These are phyloP conservation scores for Diversispora epigaea DNA, from an alignment of 192 early-diverging fungal genomes.

Conservation along the genomic window DNA sequence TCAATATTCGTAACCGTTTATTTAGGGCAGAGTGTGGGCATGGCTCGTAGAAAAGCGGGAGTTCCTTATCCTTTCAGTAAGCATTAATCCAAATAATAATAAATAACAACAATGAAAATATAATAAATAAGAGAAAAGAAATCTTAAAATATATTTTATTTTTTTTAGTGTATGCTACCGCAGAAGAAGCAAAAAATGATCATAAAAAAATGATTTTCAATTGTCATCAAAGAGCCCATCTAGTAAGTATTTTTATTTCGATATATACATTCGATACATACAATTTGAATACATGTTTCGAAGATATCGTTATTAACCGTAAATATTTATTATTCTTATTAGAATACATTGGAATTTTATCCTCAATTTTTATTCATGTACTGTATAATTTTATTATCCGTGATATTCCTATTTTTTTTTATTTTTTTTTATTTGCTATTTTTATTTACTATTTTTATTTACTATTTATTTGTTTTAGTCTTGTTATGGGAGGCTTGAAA, in stretches of 20 bases:
- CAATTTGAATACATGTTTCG: too few relatives aligned
- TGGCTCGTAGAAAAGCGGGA: conserved; percentile 57
- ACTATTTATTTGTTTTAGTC: too few relatives aligned
- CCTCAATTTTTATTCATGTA: conserved; percentile 46
- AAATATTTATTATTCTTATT: neutral
- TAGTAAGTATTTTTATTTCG: conserved; percentile 19
- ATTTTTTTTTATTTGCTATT: too few relatives aligned
- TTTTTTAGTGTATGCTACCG: conserved; percentile 56
- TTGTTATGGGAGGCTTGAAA: neutral
- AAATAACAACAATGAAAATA: too few relatives aligned
- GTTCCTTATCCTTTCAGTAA: conserved; percentile 69
- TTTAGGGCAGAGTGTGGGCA: conserved; percentile 53
- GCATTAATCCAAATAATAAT: conserved; percentile 18
- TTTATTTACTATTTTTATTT: neutral
- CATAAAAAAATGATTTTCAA: conserved; percentile 69
- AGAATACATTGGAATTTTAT: conserved; percentile 67
- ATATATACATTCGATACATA: too few relatives aligned
- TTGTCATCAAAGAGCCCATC: conserved; percentile 66
- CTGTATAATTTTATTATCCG: neutral
- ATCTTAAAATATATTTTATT: too few relatives aligned
- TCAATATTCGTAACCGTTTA: conserved; percentile 41
- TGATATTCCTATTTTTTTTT: neutral
- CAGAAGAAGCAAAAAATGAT: conserved; percentile 61
- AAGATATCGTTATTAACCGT: too few relatives aligned
- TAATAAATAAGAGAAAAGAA: too few relatives aligned